Evolutionary conservation across 2,329 filamentous ascomycete genomes (phyloP).

Genomic region (Xylariaceae sp.): DNA sequence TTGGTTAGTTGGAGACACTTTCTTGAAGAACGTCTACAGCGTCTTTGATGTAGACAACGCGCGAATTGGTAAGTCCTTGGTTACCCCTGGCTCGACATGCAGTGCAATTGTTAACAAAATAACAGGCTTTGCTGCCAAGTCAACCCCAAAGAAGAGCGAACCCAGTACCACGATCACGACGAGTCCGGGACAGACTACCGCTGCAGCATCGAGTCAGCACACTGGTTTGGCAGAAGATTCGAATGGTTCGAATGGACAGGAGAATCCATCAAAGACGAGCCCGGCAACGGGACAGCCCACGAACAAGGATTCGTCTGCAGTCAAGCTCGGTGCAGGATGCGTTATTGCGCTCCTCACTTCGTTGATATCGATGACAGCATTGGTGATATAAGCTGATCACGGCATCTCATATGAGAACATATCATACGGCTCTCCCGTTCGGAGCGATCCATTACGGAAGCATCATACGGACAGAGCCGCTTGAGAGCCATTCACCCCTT

Average conservation of each 20-base stretch:
- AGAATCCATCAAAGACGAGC: slow-evolving; percentile 30
- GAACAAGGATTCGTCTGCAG: slow-evolving; percentile 23
- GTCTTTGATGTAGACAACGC: slow-evolving; percentile 72
- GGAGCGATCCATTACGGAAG: not conserved
- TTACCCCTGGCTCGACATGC: not conserved
- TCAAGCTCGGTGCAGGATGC: slow-evolving; percentile 20
- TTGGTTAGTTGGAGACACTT: slow-evolving; percentile 82
- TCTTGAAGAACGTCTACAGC: slow-evolving; percentile 84
- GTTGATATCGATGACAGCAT: slow-evolving; percentile 21
- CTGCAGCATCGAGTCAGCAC: slow-evolving; percentile 21
- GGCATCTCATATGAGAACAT: not conserved
- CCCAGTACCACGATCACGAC: slow-evolving; percentile 15
- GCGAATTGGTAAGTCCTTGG: slow-evolving; percentile 51
- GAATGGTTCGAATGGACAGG: slow-evolving; percentile 35
- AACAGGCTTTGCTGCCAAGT: slow-evolving; percentile 36
- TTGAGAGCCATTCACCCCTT: not conserved
- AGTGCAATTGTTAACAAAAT: slow-evolving; percentile 5
- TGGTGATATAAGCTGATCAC: slow-evolving; percentile 20
- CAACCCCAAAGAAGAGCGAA: slow-evolving; percentile 13
- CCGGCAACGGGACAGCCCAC: slow-evolving; percentile 16
- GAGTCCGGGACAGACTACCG: slow-evolving; percentile 18
- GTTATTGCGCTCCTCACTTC: slow-evolving; percentile 20
- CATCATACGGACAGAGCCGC: not conserved
- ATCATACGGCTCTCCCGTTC: not conserved
- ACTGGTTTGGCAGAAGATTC: slow-evolving; percentile 7